Evolutionary conservation across 2,329 filamentous ascomycete genomes (phyloP), one percentile per base, ranked within the genome.

Genomic region (Aspergillus novoparasiticus): DNA sequence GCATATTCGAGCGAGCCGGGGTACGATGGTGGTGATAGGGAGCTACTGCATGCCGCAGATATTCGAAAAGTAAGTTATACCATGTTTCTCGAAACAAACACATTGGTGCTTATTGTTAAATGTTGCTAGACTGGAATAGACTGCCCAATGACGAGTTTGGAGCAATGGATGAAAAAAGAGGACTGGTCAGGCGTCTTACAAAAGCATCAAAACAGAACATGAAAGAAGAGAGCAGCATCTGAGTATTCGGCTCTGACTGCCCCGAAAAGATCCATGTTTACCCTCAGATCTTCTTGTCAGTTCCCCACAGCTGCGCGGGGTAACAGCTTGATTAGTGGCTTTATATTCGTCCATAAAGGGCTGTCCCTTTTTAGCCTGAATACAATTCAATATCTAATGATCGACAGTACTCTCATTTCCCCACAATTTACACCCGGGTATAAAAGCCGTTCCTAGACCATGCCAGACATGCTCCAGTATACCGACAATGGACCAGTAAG

Each of bases 1-100:
- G 65, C 71, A 1, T 85, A 85, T 63, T 77, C 75, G 12, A 80
- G 78, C 0, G 75, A 83, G 41, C 82, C 83, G 0, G 83, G 83
- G 0, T 85, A 85, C 60, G 82, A 83, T 63, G 83, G 83, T 0
- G 81, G 74, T 0, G 81, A 65, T 30, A 34, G 80, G 74, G 68
- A 75, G 0, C 58, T 84, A 19, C 60, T 84, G 59, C 81, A 66
- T 50, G 82, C 81, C 0, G 74, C 78, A 57, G 81, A 85, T 66
- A 69, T 85, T 41, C 71, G 69, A 58, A 76, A 80, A 72, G 82
- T 83, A 65, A 75, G 77, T 67, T 34, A 14, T 14, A 8, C 5
- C 23, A 6, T 32, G 23, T 3, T 23, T 23, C 11, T 48, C 26
- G 12, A 8, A 12, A 23, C 14, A 36, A 14, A n/a, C 28, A 43